These are phyloP conservation scores for Kwoniella bestiolae DNA, from an alignment of 768 basidiomycete species.

Conservation along the genomic window DNA sequence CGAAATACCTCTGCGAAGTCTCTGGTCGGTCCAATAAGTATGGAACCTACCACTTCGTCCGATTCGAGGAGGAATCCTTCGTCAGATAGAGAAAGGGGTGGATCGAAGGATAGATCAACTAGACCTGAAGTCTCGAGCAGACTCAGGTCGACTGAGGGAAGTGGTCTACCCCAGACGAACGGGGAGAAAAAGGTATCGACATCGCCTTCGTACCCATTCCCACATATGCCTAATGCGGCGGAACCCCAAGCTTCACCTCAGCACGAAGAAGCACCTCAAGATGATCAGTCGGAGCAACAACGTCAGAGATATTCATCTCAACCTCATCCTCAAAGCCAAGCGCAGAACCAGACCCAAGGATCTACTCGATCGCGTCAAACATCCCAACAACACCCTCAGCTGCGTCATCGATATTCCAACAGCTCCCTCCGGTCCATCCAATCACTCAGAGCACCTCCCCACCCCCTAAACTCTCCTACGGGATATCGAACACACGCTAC, in stretches of 20 bases:
- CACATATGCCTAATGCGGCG: conserved; percentile 14
- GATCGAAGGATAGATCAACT: conserved; percentile 1
- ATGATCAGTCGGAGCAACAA: not conserved
- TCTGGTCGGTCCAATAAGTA: conserved; percentile 19
- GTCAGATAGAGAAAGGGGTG: not conserved
- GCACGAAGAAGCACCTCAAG: not conserved
- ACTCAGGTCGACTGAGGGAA: conserved; percentile 32
- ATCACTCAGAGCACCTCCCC: conserved; percentile 50
- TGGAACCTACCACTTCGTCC: conserved; percentile 16
- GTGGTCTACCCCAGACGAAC: conserved; percentile 20
- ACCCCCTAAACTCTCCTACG: conserved; percentile 51
- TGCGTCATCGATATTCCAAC: conserved; percentile 44
- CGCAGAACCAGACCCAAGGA: not conserved
- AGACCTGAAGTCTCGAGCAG: conserved; percentile 12
- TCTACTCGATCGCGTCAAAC: conserved; percentile 29
- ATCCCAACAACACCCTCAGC: conserved; percentile 19
- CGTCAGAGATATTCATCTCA: conserved; percentile 10
- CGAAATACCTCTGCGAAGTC: conserved; percentile 18
- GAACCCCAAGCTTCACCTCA: not conserved
- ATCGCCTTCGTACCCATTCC: conserved; percentile 46
- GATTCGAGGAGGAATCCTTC: not conserved
- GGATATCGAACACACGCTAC: conserved; percentile 32
- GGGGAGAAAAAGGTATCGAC: conserved; percentile 4
- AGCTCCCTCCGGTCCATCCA: conserved; percentile 52
- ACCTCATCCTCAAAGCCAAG: not conserved